A percentile compares a stretch with the other conserved stretches of the same genome.
These are phyloP conservation scores for Skeletonema grethae DNA, from an alignment of 108 stramenopile species.

Conservation along the genomic window DNA sequence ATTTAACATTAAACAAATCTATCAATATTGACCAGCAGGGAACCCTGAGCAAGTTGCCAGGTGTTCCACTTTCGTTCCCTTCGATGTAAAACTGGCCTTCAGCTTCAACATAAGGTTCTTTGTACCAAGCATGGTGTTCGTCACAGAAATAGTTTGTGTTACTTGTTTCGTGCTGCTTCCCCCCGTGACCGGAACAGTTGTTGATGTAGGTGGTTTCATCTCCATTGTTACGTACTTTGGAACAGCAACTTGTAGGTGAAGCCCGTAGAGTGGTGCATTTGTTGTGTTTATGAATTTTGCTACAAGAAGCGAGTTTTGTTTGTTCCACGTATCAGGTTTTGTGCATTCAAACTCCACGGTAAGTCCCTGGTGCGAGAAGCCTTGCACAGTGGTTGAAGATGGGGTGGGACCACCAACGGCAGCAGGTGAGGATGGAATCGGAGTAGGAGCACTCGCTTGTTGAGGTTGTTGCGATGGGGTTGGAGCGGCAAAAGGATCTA, in stretches of 20 bases:
- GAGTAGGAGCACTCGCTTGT: conserved; percentile 30
- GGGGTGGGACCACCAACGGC: conserved; percentile 45
- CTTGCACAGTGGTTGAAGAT: conserved; percentile 58
- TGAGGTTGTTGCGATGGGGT: conserved; percentile 37
- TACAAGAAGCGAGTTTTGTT: conserved; percentile 70
- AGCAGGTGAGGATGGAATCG: conserved; percentile 16
- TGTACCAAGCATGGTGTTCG: conserved; percentile 86
- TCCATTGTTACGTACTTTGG: conserved; percentile 96
- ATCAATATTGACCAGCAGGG: conserved; percentile 80
- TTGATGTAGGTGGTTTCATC: conserved; percentile 93
- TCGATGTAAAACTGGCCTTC: conserved; percentile 91
- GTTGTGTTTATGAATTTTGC: conserved; percentile 89
- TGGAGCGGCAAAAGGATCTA: conserved; percentile 65
- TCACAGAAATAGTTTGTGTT: conserved; percentile 91
- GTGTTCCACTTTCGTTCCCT: conserved; percentile 86
- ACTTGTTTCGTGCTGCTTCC: conserved; percentile 70
- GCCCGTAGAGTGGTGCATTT: conserved; percentile 73
- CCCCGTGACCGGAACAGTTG: conserved; percentile 76
- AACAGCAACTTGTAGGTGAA: conserved; percentile 94
- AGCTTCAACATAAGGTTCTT: conserved; percentile 97
- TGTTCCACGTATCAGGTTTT: conserved; percentile 84
- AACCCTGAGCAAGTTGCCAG: conserved; percentile 87
- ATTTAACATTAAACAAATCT: neutral
- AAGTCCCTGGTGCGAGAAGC: conserved; percentile 73
- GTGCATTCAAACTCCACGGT: conserved; percentile 85